Evolutionary conservation across 1,284 basidiomycete genomes (phyloP).

Genomic region (Sanghuangporus sanghuang): DNA sequence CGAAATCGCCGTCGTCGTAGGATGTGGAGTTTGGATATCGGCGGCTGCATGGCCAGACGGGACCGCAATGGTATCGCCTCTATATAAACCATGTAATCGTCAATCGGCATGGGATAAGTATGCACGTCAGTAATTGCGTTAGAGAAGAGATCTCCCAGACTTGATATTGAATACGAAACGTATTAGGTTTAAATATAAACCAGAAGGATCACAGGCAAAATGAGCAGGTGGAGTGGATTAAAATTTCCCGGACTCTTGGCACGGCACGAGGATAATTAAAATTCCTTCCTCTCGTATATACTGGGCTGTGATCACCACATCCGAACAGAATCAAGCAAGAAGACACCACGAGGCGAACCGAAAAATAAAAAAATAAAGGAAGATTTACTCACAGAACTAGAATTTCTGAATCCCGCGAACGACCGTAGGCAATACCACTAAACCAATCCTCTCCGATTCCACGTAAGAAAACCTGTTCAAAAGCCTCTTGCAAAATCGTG

Average conservation of each 20-base stretch:
- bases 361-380: neutral
- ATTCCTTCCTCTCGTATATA: too few relatives aligned
- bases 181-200: neutral
- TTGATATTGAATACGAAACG: neutral
- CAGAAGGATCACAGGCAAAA: too few relatives aligned
- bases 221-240: too few relatives aligned
- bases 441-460: neutral
- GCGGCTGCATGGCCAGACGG: neutral
- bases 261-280: too few relatives aligned
- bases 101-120: neutral
- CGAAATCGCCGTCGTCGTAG: too few relatives aligned
- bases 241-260: too few relatives aligned
- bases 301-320: too few relatives aligned
- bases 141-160: neutral
- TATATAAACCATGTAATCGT: neutral
- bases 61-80: neutral
- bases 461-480: neutral
- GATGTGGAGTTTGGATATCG: neutral
- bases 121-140: neutral
- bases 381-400: neutral
- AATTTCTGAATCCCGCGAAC: neutral
- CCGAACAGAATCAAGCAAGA: too few relatives aligned
- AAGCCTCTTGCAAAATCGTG: constrained; percentile 1
- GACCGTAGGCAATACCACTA: too few relatives aligned
- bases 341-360: too few relatives aligned